Percentiles rank a stretch among this genome's conserved stretches.
Conservation (phyloP, 768 basidiomycete genomes). For the Auriscalpium vulgare region DNA sequence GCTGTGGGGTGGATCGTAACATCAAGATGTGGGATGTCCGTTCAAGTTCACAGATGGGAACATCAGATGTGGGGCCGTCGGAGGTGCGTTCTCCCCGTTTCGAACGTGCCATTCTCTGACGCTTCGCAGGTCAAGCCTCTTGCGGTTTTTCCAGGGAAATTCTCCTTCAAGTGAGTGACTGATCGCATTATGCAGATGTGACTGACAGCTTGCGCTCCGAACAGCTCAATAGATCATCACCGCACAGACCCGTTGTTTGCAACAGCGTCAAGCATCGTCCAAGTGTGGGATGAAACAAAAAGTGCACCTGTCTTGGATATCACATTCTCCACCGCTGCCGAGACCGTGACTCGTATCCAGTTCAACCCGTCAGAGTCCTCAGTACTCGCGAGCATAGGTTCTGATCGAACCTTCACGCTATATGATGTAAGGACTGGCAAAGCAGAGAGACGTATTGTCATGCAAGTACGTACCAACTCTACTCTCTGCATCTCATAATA, state of each 20-base stretch:
- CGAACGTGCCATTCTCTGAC: not conserved
- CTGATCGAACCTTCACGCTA: conserved; percentile 90
- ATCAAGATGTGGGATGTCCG: conserved; percentile 72
- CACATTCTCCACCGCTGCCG: conserved; percentile 78
- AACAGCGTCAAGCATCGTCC: conserved; percentile 87
- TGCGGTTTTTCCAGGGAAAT: conserved; percentile 76
- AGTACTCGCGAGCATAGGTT: conserved; percentile 90
- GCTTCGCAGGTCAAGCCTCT: conserved; percentile 40
- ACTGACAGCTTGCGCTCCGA: conserved; percentile 1
- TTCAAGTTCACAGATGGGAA: conserved; percentile 19
- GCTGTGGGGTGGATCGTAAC: conserved; percentile 76
- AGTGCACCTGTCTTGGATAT: conserved; percentile 81
- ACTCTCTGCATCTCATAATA: not conserved
- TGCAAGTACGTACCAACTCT: conserved; percentile 54
- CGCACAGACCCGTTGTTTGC: conserved; percentile 84
- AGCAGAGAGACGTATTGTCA: conserved; percentile 83
- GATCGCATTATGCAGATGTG: not conserved
- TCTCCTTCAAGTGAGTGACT: conserved; percentile 74
- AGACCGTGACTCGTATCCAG: conserved; percentile 80
- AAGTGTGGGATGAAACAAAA: conserved; percentile 97
- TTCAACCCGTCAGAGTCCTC: conserved; percentile 95
- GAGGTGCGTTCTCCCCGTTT: conserved; percentile 23
- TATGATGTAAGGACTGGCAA: conserved; percentile 97
- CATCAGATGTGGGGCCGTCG: conserved; percentile 28
- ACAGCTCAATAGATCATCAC: conserved; percentile 91